Evolutionary conservation across 176 grass and related monocot genomes (phyloP), one percentile per base, ranked within the genome.

Genomic region (Saccharum spontaneum): DNA sequence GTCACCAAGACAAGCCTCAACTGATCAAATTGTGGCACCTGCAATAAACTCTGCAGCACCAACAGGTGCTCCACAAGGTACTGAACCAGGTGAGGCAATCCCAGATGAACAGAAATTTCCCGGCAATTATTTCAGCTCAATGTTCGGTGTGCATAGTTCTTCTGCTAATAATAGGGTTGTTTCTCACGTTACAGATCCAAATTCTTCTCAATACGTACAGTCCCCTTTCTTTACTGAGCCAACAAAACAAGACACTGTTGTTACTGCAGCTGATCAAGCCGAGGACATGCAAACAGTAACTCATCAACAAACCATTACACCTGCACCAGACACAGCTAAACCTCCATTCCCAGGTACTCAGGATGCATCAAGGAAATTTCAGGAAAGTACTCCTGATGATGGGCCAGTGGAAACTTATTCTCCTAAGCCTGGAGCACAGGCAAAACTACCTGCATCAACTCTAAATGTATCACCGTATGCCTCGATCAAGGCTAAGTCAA

Each of bases 61-160:
- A 70, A 28, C 86, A 15, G 73, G 49, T 63, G 52, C 64, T 52
- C 80, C 10, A 0, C 33, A 64, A 78, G 66, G 73, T 83, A 86
- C 16, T 13, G 48, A 36, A 77, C 50, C 50, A 77, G 26, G 52
- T 88, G n/a, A 77, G 43, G 10, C 26, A 28, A 46, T 81, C 8
- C 48, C 4, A 17, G 14, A 28, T 69, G 17, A 59, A 76, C 26
- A 46, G 7, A 87, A 26, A 13, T 71, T 63, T 22, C 28, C 26
- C n/a, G 2, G 4, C 16, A 13, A 24, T 26, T 65, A 13, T 64
- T 65, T 65, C 12, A 15, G 12, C 1, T 31, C 3, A 65, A 65
- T 2, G 5, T 74, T 74, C 24, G 5, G 7, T 74, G 4, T 75
- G 16, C 17, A 74, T 50, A 18, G 44, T 50, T 74, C 44, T 74